A percentile compares a stretch with the other conserved stretches of the same genome.
Evolutionary conservation across 257 asterid genomes (phyloP).

Genomic region (Verbascum thapsus): DNA sequence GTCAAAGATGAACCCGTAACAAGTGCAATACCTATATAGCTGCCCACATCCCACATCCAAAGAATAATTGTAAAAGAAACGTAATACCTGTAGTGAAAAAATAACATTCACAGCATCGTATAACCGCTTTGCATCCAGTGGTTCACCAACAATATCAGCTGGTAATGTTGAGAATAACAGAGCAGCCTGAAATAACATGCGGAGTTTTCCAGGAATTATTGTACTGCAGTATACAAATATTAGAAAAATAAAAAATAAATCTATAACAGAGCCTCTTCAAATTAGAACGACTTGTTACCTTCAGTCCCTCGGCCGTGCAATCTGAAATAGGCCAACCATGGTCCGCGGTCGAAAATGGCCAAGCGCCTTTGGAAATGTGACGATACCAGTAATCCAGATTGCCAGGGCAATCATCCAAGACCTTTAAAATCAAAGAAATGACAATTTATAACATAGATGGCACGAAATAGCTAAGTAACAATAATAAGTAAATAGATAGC

Average conservation of each 20-base stretch:
- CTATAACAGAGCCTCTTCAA: slow-evolving; percentile 24
- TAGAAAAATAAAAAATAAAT: background rate
- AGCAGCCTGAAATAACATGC: slow-evolving; percentile 56
- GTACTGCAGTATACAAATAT: slow-evolving; percentile 4
- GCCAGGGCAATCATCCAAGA: slow-evolving; percentile 85
- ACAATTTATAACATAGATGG: slow-evolving; percentile 24
- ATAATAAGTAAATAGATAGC: slow-evolving; percentile 13
- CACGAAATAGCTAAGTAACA: slow-evolving; percentile 20
- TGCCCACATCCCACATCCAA: too few relatives aligned
- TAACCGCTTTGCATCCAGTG: slow-evolving; percentile 59
- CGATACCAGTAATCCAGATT: slow-evolving; percentile 80
- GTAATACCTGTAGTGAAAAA: slow-evolving; percentile 84
- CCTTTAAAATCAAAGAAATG: slow-evolving; percentile 49
- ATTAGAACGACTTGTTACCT: slow-evolving; percentile 50
- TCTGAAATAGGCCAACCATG: slow-evolving; percentile 99
- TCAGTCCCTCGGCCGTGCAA: slow-evolving; percentile 98
- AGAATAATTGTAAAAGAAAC: background rate
- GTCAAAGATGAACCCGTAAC: background rate
- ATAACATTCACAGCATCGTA: slow-evolving; percentile 90
- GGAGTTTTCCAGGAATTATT: slow-evolving; percentile 23
- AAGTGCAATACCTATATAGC: background rate
- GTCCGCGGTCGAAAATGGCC: slow-evolving; percentile 98
- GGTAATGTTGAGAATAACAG: slow-evolving; percentile 76
- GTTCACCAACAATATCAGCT: slow-evolving; percentile 70
- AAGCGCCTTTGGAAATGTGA: slow-evolving; percentile 99